These are phyloP conservation scores for Atkinsonella texensis DNA, from an alignment of 2,329 filamentous ascomycete species.

Conservation along the genomic window DNA sequence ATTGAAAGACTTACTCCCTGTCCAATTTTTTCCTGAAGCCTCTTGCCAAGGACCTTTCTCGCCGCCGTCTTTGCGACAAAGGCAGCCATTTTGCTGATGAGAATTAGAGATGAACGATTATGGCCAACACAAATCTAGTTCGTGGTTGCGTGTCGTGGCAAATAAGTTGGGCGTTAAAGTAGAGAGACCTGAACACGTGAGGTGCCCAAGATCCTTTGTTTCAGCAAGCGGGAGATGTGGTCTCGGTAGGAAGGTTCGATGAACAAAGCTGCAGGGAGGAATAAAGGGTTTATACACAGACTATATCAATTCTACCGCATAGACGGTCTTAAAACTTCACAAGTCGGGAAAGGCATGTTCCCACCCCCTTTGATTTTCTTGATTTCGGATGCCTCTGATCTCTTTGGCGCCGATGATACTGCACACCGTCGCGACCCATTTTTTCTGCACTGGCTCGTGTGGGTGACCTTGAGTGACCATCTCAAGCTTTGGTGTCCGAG, in stretches of 20 bases:
- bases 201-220: not conserved
- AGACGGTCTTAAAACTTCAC: not conserved
- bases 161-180: not conserved
- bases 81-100: constrained; percentile 33
- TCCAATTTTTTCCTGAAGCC: constrained; percentile 44
- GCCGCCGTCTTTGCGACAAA: constrained; percentile 41
- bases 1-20: constrained; percentile 30
- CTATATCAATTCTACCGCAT: not conserved
- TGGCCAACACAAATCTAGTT: not conserved
- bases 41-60: constrained; percentile 46
- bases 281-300: not conserved
- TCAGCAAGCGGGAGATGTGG: not conserved
- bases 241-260: not conserved
- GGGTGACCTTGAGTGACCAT: no score
- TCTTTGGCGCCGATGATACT: no score
- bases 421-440: no score
- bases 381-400: not conserved
- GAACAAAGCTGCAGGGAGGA: not conserved
- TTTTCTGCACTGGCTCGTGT: no score
- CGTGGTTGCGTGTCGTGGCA: not conserved
- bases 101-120: not conserved
- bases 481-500: no score
- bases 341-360: not conserved
- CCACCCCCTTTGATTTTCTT: not conserved
- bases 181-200: not conserved